Conservation (phyloP, 2,329 filamentous ascomycete species). For the Onygenales sp. region DNA sequence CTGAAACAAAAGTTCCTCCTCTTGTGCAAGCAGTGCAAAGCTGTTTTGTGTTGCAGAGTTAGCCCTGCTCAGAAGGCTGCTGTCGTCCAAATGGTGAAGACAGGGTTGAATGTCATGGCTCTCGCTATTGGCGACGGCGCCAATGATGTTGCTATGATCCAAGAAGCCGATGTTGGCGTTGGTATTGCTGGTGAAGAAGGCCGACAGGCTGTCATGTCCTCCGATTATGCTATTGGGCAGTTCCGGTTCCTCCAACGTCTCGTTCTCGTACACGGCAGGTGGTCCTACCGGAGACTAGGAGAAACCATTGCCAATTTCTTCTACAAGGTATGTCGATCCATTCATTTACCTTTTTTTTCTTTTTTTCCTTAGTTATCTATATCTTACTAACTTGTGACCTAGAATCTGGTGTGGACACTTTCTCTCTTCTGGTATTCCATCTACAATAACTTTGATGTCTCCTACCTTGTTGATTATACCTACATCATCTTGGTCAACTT, state of each 20-base stretch:
- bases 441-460: slow-evolving; percentile 91
- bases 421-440: slow-evolving; percentile 96
- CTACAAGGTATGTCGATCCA: slow-evolving; percentile 61
- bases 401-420: slow-evolving; percentile 97
- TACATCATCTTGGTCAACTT: slow-evolving; percentile 97
- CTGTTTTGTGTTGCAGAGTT: slow-evolving; percentile 93
- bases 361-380: not conserved
- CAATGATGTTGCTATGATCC: slow-evolving; percentile 96
- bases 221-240: slow-evolving; percentile 90
- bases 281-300: slow-evolving; percentile 89
- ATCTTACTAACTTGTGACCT: slow-evolving; percentile 1
- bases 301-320: slow-evolving; percentile 98
- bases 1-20: slow-evolving; percentile 88
- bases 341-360: not conserved
- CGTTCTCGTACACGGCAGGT: slow-evolving; percentile 81
- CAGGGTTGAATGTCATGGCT: slow-evolving; percentile 90
- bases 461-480: slow-evolving; percentile 94
- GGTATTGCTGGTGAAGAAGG: slow-evolving; percentile 91
- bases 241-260: slow-evolving; percentile 81
- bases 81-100: slow-evolving; percentile 94
- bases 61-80: slow-evolving; percentile 94
- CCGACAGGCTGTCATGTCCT: slow-evolving; percentile 88
- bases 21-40: slow-evolving; percentile 93
- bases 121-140: slow-evolving; percentile 87
- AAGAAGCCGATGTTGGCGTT: slow-evolving; percentile 92